Conservation (phyloP, 1,139 yeast genomes). For the Kodamaea fungicola region DNA sequence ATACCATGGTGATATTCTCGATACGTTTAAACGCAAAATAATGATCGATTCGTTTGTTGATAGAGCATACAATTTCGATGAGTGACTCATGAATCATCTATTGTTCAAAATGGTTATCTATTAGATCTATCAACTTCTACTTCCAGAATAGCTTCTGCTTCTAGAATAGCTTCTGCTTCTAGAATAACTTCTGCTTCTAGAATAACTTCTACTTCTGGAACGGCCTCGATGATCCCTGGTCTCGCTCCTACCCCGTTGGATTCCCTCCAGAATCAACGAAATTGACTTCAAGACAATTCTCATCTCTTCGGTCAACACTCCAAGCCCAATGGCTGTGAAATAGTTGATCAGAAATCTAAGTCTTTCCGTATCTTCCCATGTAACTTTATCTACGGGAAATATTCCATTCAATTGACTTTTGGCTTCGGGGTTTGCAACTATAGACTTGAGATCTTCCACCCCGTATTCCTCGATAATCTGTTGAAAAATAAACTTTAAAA, state of each 20-base stretch:
- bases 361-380: constrained; percentile 51
- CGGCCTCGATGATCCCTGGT: not conserved
- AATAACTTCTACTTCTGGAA: constrained; percentile 12
- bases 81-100: no score
- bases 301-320: constrained; percentile 79
- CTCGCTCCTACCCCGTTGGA: constrained; percentile 1
- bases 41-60: no score
- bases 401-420: constrained; percentile 47
- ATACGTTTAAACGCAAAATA: no score
- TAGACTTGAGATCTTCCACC: constrained; percentile 41
- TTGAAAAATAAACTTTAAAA: constrained; percentile 75
- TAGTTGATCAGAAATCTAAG: constrained; percentile 80
- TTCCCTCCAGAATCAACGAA: constrained; percentile 14
- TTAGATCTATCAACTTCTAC: not conserved
- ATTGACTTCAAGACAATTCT: constrained; percentile 47
- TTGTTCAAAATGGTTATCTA: no score
- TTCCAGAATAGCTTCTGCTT: constrained; percentile 11
- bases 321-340: constrained; percentile 91
- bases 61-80: no score
- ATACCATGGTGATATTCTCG: no score
- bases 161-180: constrained; percentile 13
- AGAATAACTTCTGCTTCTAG: constrained; percentile 12
- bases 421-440: constrained; percentile 46
- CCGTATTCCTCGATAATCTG: constrained; percentile 83
- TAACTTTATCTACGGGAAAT: constrained; percentile 39